Conservation (phyloP, 2,329 filamentous ascomycete genomes). For the Monilinia fructicola region DNA sequence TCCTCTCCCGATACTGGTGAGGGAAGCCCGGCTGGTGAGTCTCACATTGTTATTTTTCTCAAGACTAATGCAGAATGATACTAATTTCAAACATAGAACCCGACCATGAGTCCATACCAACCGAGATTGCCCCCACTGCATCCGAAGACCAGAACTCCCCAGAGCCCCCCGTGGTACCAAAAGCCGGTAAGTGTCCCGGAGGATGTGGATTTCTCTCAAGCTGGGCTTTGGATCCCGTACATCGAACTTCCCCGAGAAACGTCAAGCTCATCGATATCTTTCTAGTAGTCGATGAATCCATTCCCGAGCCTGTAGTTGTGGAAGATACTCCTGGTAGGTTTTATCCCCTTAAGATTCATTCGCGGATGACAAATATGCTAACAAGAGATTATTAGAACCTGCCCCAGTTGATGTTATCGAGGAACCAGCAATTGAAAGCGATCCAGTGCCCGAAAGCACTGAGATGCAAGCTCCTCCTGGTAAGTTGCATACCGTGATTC, state of each 20-base stretch:
- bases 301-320: neutral
- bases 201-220: slow-evolving; percentile 11
- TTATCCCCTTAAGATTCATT: neutral
- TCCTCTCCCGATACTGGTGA: neutral
- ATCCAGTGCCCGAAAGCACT: neutral
- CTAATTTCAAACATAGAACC: slow-evolving; percentile 2
- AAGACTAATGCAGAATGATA: neutral
- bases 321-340: slow-evolving; percentile 5
- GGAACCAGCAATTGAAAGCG: slow-evolving; percentile 1
- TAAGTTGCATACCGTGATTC: slow-evolving; percentile 6
- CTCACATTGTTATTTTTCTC: neutral
- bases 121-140: neutral
- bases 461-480: slow-evolving; percentile 4
- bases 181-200: slow-evolving; percentile 10
- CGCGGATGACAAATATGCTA: slow-evolving; percentile 10
- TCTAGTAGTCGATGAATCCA: neutral
- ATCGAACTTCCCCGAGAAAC: neutral
- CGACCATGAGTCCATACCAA: neutral
- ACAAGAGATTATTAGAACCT: slow-evolving; percentile 9
- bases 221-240: neutral
- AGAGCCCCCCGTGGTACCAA: neutral
- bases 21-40: neutral
- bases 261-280: neutral
- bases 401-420: neutral
- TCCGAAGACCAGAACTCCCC: neutral